Percentiles rank a stretch among this genome's conserved stretches.
Evolutionary conservation across 805 yeast genomes (phyloP).

Genomic region (Starmerella apicola): DNA sequence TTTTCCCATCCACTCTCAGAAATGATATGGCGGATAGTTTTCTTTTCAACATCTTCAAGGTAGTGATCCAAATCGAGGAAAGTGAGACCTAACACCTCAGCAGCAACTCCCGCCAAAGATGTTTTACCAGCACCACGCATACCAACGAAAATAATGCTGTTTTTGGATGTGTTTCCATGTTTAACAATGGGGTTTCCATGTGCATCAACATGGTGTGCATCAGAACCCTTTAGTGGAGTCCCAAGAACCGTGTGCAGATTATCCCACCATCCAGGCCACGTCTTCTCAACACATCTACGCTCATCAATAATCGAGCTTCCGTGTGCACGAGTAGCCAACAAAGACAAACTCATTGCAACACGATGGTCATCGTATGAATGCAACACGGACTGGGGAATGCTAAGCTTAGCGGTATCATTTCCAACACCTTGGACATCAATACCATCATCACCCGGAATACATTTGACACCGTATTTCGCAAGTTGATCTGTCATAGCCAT

Average conservation of each 20-base stretch:
- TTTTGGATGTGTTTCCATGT: conserved; percentile 30
- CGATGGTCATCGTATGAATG: conserved; percentile 89
- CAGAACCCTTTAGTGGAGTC: conserved; percentile 50
- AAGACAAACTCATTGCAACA: conserved; percentile 93
- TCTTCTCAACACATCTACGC: conserved; percentile 86
- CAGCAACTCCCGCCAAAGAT: conserved; percentile 69
- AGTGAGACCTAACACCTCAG: conserved; percentile 45
- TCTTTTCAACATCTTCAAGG: conserved; percentile 44
- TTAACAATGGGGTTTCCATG: background rate
- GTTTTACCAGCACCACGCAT: conserved; percentile 98
- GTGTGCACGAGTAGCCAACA: conserved; percentile 60
- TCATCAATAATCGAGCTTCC: conserved; percentile 65
- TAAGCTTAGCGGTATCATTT: background rate
- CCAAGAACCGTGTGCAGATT: conserved; percentile 51
- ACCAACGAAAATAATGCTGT: conserved; percentile 71
- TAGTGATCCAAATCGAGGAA: conserved; percentile 66
- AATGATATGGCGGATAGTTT: conserved; percentile 34
- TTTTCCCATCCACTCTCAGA: conserved; percentile 75
- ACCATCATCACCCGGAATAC: conserved; percentile 84
- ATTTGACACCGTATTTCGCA: conserved; percentile 78
- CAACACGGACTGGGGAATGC: background rate
- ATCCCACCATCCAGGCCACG: conserved; percentile 99
- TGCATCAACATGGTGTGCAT: background rate
- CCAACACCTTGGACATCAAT: conserved; percentile 69
- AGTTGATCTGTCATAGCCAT: conserved; percentile 85